Percentiles rank a stretch among this genome's conserved stretches.
Conservation (phyloP, 768 basidiomycete genomes). For the Nidularia pulvinata region DNA sequence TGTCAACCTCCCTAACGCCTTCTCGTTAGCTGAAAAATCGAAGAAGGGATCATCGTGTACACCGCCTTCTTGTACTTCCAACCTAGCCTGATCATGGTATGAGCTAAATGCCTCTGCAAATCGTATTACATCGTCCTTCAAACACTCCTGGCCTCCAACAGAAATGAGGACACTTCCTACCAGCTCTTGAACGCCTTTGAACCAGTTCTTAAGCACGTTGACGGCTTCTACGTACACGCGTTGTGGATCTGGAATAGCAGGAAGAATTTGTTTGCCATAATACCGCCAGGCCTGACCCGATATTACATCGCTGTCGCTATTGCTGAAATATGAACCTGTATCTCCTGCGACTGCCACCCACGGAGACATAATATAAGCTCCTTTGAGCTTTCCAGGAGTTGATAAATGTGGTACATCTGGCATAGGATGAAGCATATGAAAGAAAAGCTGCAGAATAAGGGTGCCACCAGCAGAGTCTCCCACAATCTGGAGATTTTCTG, state of each 20-base stretch:
- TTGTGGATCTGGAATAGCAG: slow-evolving; percentile 18
- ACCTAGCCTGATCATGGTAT: slow-evolving; percentile 11
- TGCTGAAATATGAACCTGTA: slow-evolving; percentile 13
- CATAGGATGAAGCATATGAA: slow-evolving; percentile 33
- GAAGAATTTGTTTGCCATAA: slow-evolving; percentile 17
- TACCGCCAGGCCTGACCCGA: slow-evolving; percentile 7
- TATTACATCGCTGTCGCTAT: slow-evolving; percentile 19
- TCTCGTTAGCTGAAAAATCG: slow-evolving; percentile 16
- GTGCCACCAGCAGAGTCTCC: slow-evolving; percentile 41
- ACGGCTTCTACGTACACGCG: slow-evolving; percentile 24
- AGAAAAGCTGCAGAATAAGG: slow-evolving; percentile 30
- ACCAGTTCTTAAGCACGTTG: slow-evolving; percentile 27
- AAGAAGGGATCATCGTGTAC: slow-evolving; percentile 30
- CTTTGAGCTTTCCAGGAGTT: slow-evolving; percentile 19
- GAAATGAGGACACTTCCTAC: slow-evolving; percentile 28
- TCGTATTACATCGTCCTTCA: slow-evolving; percentile 24
- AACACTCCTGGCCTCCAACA: slow-evolving; percentile 25
- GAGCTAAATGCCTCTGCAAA: slow-evolving; percentile 15
- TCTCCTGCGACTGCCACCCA: slow-evolving; percentile 26
- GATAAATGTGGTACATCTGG: slow-evolving; percentile 17
- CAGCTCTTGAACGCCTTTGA: slow-evolving; percentile 17
- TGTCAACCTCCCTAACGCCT: slow-evolving; percentile 14
- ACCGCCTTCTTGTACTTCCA: slow-evolving; percentile 25
- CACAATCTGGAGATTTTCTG: slow-evolving; percentile 26
- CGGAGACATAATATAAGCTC: slow-evolving; percentile 35